phyloP scores from a whole-genome alignment of 768 basidiomycete genomes.

The Amanita thiersii region DNA sequence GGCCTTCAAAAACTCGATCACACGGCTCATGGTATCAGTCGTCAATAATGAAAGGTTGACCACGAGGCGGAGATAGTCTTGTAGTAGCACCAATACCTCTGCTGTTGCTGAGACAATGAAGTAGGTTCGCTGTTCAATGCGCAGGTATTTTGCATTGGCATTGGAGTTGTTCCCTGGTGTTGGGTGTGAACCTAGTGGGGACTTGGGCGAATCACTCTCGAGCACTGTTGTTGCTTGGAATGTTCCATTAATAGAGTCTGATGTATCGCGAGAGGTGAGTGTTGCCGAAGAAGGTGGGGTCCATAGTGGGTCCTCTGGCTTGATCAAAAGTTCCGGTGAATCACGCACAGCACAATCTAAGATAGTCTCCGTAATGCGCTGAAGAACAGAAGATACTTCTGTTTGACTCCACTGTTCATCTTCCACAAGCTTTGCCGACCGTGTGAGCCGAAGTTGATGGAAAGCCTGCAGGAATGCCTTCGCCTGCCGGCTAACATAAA shows the following conservation, averaged over 20 bases:
- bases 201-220: neutral
- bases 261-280: neutral
- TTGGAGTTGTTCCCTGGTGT: constrained; percentile 1
- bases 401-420: constrained; percentile 90
- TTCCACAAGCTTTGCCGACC: constrained; percentile 85
- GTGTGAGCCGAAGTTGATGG: constrained; percentile 72
- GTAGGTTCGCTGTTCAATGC: constrained; percentile 79
- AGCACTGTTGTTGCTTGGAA: neutral
- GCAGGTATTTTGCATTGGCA: constrained; percentile 48
- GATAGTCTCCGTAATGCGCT: constrained; percentile 65
- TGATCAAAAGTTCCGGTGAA: constrained; percentile 55
- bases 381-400: constrained; percentile 60
- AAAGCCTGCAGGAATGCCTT: constrained; percentile 82
- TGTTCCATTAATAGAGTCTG: neutral
- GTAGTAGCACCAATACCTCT: constrained; percentile 59
- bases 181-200: constrained; percentile 5
- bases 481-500: constrained; percentile 39
- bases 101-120: constrained; percentile 83
- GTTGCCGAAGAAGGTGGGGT: constrained; percentile 11
- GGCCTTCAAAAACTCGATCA: constrained; percentile 94
- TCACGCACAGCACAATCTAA: constrained; percentile 79
- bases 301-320: constrained; percentile 20
- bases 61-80: constrained; percentile 84
- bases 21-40: constrained; percentile 89
- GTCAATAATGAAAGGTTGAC: constrained; percentile 84